phyloP scores from a whole-genome alignment of 1,139 yeast genomes.

The Kodamaea arcana region DNA sequence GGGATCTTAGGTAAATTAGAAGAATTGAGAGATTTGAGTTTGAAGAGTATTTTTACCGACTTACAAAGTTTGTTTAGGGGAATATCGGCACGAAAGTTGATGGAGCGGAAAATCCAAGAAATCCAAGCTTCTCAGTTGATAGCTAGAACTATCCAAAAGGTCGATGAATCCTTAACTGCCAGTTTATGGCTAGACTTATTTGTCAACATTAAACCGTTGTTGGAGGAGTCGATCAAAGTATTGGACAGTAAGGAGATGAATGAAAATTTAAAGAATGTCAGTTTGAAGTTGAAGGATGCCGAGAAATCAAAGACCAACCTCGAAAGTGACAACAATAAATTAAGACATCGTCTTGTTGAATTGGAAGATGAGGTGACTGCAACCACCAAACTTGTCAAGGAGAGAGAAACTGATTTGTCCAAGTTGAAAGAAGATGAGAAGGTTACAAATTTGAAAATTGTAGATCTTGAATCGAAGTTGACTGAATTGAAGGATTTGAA shows the following conservation, averaged over 20 bases:
- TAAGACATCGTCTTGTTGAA: conserved; percentile 42
- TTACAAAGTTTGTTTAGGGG: conserved; percentile 76
- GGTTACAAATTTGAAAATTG: conserved; percentile 8
- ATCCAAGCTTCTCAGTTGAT: conserved; percentile 71
- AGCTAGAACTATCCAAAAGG: conserved; percentile 55
- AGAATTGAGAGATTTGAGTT: conserved; percentile 63
- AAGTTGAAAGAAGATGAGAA: conserved; percentile 24
- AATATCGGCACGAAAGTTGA: conserved; percentile 49
- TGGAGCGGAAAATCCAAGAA: conserved; percentile 49
- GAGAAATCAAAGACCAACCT: conserved; percentile 19
- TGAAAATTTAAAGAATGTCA: conserved; percentile 39
- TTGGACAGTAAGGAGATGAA: conserved; percentile 54
- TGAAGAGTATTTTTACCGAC: conserved; percentile 52
- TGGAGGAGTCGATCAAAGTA: conserved; percentile 62
- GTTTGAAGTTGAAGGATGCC: conserved; percentile 35
- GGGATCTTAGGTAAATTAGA: conserved; percentile 90
- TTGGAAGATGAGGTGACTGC: conserved; percentile 41
- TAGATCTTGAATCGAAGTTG: conserved; percentile 13
- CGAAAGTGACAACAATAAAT: conserved; percentile 18
- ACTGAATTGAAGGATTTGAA: conserved; percentile 14
- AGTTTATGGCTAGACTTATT: conserved; percentile 84
- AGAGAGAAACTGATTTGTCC: conserved; percentile 23
- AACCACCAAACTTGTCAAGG: conserved; percentile 23
- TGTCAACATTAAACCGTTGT: conserved; percentile 68
- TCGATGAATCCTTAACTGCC: conserved; percentile 43